Evolutionary conservation across 2,329 filamentous ascomycete species (phyloP).

Genomic region (Monosporascus sp.): DNA sequence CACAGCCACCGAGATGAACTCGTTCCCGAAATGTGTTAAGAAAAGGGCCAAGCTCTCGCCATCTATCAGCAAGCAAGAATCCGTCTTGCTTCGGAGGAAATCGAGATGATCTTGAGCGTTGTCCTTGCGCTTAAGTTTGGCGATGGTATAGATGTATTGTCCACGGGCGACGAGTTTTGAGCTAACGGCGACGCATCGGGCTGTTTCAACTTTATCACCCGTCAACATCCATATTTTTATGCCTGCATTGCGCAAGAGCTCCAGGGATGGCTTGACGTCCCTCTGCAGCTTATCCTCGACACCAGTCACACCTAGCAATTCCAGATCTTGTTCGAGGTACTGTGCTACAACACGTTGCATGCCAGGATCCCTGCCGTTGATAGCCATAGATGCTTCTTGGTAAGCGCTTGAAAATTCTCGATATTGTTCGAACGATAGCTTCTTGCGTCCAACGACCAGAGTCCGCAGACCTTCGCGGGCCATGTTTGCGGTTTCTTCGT

Average conservation of each 20-base stretch:
- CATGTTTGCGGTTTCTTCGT: constrained; percentile 99
- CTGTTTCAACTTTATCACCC: constrained; percentile 97
- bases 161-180: constrained; percentile 90
- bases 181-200: constrained; percentile 90
- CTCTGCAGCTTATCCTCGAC: constrained; percentile 96
- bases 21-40: constrained; percentile 72
- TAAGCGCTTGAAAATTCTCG: constrained; percentile 71
- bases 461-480: constrained; percentile 92
- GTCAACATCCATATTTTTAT: constrained; percentile 99
- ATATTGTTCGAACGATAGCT: constrained; percentile 73
- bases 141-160: constrained; percentile 92
- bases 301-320: constrained; percentile 93
- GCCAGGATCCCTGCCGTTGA: constrained; percentile 73
- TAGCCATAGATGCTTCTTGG: constrained; percentile 72
- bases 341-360: constrained; percentile 78
- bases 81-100: constrained; percentile 81
- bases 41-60: constrained; percentile 85
- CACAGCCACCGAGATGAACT: constrained; percentile 87
- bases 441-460: constrained; percentile 89
- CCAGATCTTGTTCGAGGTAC: constrained; percentile 81
- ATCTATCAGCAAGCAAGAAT: constrained; percentile 86
- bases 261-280: constrained; percentile 91
- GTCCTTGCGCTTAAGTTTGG: constrained; percentile 78
- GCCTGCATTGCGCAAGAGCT: constrained; percentile 90
- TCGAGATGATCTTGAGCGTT: constrained; percentile 84